Evolutionary conservation across 129 eudicot species (phyloP).

Genomic region (Chrysanthemum seticuspe): DNA sequence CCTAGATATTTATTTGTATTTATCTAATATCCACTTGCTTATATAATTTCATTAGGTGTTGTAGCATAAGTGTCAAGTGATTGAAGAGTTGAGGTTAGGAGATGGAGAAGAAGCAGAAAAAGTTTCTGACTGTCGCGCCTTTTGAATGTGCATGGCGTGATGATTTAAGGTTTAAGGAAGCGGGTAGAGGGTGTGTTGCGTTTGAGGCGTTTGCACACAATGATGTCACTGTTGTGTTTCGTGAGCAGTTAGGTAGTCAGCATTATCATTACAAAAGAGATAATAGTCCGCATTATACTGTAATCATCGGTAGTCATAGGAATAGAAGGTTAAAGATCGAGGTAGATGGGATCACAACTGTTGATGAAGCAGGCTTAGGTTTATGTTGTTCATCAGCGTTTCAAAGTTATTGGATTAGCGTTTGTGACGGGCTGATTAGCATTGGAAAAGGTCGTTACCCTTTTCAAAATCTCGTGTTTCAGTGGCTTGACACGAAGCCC

Average conservation of each 20-base stretch:
- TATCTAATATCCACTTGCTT: slow-evolving; percentile 5
- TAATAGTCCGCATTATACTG: slow-evolving; percentile 82
- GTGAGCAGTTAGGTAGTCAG: slow-evolving; percentile 91
- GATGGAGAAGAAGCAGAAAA: slow-evolving; percentile 72
- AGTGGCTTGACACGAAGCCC: slow-evolving; percentile 96
- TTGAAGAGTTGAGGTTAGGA: slow-evolving; percentile 13
- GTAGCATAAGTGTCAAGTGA: slow-evolving; percentile 26
- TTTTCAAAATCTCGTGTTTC: slow-evolving; percentile 86
- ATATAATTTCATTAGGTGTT: background rate
- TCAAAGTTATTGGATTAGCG: slow-evolving; percentile 96
- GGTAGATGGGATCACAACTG: slow-evolving; percentile 86
- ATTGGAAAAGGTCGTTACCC: slow-evolving; percentile 95
- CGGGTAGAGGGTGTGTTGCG: slow-evolving; percentile 95
- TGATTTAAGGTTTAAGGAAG: slow-evolving; percentile 83
- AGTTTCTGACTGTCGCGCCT: slow-evolving; percentile 90
- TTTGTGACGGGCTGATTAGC: slow-evolving; percentile 91
- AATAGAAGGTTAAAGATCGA: slow-evolving; percentile 76
- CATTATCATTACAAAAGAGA: slow-evolving; percentile 96
- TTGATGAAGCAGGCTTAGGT: slow-evolving; percentile 83
- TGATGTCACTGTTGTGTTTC: slow-evolving; percentile 88
- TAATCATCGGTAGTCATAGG: slow-evolving; percentile 88
- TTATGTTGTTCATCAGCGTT: slow-evolving; percentile 80
- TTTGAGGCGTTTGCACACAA: slow-evolving; percentile 97
- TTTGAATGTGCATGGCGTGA: slow-evolving; percentile 97
- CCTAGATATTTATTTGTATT: slow-evolving; percentile 9